Evolutionary conservation across 805 yeast genomes (phyloP), one percentile per base, ranked within the genome.

Genomic region (Sungouiella thailandica): DNA sequence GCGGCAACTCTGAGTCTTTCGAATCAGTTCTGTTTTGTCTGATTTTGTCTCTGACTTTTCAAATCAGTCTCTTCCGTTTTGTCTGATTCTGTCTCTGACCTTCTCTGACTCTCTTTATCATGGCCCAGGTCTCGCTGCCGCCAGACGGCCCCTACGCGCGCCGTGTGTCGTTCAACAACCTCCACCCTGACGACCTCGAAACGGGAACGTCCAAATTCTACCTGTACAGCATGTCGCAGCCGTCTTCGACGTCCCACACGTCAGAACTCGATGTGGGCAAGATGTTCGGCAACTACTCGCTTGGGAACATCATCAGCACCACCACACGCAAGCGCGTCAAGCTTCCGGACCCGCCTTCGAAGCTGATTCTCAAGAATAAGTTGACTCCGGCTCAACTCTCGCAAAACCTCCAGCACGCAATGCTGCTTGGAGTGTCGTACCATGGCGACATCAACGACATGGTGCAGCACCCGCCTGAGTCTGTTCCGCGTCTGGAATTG

Each of bases 131-230:
- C 4, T 18, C 30, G 2, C 13, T 17, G 16, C 30, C 30, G 4
- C 23, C 23, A 4, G 8, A 7, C 17, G 32, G 34, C 14, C 41
- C 39, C 14, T 47, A 43, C 37, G 24, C 66, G 9, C 41, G 71
- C 32, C 49, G 73, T 29, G 75, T 70, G 3, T 67, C 73, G 10
- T 70, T 70, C 52, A 66, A 65, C 43, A 66, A 67, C 40, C 44
- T 68, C 27, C 50, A 57, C 25, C 65, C 65, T 35, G 44, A 47
- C 23, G 49, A 50, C 31, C 26, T 25, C 7, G 27, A 24, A 25
- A 32, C n/a, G 16, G 29, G 29, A 10, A 26, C 29, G 23, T 25
- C 31, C 28, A 28, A 28, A 18, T 27, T 23, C 19, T 34, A 35
- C 25, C 31, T 29, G 5, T 41, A 40, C 35, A 28, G 39, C 5